phyloP scores from a whole-genome alignment of 2,329 filamentous ascomycete genomes.

The Cladophialophora carrionii region DNA sequence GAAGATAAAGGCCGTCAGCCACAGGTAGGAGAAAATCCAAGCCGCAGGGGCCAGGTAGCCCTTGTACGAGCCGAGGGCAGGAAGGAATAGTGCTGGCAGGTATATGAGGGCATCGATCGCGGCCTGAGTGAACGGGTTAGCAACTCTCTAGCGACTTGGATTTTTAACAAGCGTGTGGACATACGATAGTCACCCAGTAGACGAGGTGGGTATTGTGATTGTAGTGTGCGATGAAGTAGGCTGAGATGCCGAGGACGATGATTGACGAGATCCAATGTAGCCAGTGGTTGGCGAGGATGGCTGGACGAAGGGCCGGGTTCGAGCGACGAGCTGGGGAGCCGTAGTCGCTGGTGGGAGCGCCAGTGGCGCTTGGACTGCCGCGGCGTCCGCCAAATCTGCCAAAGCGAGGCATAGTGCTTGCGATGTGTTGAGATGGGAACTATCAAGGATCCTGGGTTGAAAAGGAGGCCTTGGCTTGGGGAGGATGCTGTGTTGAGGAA shows the following conservation, averaged over 20 bases:
- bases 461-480: neutral
- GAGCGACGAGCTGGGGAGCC: neutral
- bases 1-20: neutral
- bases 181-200: neutral
- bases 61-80: neutral
- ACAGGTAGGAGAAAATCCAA: neutral
- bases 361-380: neutral
- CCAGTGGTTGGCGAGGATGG: constrained; percentile 13
- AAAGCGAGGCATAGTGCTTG: neutral
- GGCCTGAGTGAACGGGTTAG: neutral
- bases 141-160: too few species aligned
- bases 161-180: neutral
- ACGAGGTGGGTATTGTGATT: neutral
- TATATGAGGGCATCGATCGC: neutral
- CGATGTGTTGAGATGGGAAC: neutral
- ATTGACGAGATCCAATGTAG: constrained; percentile 18
- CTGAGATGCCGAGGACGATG: constrained; percentile 12
- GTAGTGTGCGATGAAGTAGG: constrained; percentile 15
- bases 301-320: constrained; percentile 1
- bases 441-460: neutral
- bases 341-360: neutral
- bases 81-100: neutral
- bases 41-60: neutral
- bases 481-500: neutral
- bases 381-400: neutral